A percentile compares a stretch with the other conserved stretches of the same genome.
Conservation (phyloP, 306 rosid genomes). For the Acacia melanoxylon region DNA sequence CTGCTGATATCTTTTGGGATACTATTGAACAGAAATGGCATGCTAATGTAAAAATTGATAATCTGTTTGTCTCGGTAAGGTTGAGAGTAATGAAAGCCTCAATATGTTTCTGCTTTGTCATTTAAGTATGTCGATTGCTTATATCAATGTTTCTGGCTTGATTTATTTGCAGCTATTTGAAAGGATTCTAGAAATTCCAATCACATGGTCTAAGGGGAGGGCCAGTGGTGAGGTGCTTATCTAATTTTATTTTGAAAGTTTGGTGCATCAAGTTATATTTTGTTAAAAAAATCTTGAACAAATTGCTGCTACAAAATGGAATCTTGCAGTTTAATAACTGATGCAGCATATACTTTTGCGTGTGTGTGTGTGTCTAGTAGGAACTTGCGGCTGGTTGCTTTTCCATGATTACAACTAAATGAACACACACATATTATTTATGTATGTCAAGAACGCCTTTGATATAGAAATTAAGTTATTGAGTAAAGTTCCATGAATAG, state of each 20-base stretch:
- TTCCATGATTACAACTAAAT: not conserved
- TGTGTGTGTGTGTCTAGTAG: not conserved
- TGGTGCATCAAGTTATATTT: conserved; percentile 13
- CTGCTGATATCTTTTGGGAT: conserved; percentile 82
- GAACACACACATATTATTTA: not conserved
- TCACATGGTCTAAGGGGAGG: conserved; percentile 85
- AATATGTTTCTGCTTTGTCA: conserved; percentile 6
- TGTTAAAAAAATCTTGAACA: not conserved
- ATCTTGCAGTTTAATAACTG: not conserved
- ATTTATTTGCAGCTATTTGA: conserved; percentile 81
- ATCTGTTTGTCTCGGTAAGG: conserved; percentile 88
- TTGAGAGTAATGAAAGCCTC: conserved; percentile 31
- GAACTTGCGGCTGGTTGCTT: not conserved
- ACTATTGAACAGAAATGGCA: conserved; percentile 84
- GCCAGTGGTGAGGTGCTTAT: conserved; percentile 92
- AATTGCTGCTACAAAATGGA: conserved; percentile 1
- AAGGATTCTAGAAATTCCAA: conserved; percentile 85
- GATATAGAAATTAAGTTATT: not conserved
- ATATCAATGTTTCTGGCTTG: conserved; percentile 30
- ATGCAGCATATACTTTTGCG: not conserved
- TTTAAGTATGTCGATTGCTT: conserved; percentile 28
- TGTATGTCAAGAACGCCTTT: not conserved
- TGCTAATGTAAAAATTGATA: conserved; percentile 70
- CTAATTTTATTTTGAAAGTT: conserved; percentile 42
- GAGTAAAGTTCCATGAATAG: not conserved